Evolutionary conservation across 2,329 filamentous ascomycete genomes (phyloP).

Genomic region (Penicillium frequentans): DNA sequence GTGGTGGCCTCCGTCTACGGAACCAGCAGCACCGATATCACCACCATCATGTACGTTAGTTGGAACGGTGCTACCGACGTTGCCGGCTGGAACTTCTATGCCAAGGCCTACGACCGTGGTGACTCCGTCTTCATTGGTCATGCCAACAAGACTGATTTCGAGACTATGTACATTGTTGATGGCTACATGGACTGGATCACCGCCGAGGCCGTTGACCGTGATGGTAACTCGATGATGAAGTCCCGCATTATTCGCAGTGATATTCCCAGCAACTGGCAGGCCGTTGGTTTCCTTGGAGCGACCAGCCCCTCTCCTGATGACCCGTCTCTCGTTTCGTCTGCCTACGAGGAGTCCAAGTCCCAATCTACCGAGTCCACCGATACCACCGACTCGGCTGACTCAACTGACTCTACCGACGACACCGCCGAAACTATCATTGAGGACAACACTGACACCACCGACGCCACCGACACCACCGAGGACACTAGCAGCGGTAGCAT

Average conservation of each 20-base stretch:
- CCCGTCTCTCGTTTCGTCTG: conserved; percentile 23
- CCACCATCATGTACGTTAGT: conserved; percentile 23
- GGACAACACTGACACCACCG: background rate
- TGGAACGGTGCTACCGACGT: conserved; percentile 40
- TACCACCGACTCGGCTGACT: conserved; percentile 5
- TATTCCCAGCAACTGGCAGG: conserved; percentile 29
- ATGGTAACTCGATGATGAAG: conserved; percentile 22
- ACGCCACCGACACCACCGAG: background rate
- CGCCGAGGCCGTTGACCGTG: conserved; percentile 22
- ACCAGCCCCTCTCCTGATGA: conserved; percentile 27
- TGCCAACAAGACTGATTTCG: conserved; percentile 33
- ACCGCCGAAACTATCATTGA: background rate
- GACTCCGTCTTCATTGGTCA: conserved; percentile 20
- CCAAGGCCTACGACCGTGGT: conserved; percentile 18
- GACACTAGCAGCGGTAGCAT: conserved; percentile 19
- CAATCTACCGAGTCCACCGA: background rate
- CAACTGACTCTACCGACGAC: background rate
- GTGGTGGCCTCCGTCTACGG: conserved; percentile 35
- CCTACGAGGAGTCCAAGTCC: conserved; percentile 13
- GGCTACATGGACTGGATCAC: conserved; percentile 31
- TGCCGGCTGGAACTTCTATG: conserved; percentile 33
- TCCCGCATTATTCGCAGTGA: conserved; percentile 26
- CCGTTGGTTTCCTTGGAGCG: conserved; percentile 28
- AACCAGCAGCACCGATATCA: conserved; percentile 17
- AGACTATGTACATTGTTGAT: conserved; percentile 32